phyloP scores from a whole-genome alignment of 164 flowering plant genomes.

The Magnolia officinalis region DNA sequence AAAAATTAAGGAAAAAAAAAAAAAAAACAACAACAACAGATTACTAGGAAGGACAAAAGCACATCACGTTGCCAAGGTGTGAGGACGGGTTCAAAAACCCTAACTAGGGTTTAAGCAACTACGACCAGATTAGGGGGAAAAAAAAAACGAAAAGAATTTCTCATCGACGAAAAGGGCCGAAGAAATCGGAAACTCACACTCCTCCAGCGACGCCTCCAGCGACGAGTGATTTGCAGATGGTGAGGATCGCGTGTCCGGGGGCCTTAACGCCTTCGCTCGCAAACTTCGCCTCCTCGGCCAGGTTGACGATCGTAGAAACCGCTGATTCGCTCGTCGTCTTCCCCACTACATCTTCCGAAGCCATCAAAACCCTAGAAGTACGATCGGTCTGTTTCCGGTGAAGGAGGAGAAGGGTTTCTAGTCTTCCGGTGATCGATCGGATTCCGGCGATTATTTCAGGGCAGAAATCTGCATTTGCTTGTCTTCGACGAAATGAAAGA shows the following conservation, averaged over 20 bases:
- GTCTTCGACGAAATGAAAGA: neutral
- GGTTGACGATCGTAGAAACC: conserved; percentile 76
- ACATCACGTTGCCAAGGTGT: neutral
- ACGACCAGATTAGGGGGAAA: neutral
- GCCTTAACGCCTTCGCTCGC: conserved; percentile 82
- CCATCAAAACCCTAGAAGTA: conserved; percentile 34
- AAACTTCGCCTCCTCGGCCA: conserved; percentile 91
- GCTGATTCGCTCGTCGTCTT: conserved; percentile 70
- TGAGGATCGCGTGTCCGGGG: conserved; percentile 51
- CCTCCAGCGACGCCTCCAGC: conserved; percentile 98
- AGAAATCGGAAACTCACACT: conserved; percentile 52
- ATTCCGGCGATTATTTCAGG: neutral
- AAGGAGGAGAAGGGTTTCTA: neutral
- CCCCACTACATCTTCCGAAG: conserved; percentile 58
- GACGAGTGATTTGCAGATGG: conserved; percentile 77
- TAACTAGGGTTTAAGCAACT: neutral
- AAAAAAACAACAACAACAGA: too few species aligned
- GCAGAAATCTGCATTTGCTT: conserved; percentile 13
- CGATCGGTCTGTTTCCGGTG: neutral
- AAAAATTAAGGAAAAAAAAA: neutral
- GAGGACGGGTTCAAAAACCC: neutral
- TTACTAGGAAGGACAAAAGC: neutral
- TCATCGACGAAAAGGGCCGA: neutral
- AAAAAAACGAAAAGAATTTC: neutral
- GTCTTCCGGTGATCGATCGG: conserved; percentile 1